These are phyloP conservation scores for Chaetomiaceae sp. DNA, from an alignment of 2,329 filamentous ascomycete species.

Conservation along the genomic window DNA sequence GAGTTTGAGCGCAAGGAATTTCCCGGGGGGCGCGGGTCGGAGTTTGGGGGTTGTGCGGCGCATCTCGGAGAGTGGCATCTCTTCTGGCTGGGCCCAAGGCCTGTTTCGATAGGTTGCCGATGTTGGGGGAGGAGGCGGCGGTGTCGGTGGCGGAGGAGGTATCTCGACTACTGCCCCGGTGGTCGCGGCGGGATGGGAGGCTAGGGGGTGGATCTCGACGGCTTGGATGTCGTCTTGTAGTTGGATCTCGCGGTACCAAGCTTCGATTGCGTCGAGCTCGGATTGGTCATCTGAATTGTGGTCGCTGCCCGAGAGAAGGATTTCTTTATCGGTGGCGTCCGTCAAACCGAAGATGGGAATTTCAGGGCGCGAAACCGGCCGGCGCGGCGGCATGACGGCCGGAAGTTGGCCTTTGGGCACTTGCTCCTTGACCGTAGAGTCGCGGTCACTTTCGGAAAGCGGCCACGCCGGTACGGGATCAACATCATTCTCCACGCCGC, in stretches of 20 bases:
- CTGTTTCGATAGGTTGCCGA: background rate
- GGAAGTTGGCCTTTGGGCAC: background rate
- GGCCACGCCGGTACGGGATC: conserved; percentile 19
- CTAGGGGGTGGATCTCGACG: conserved; percentile 9
- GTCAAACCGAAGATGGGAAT: background rate
- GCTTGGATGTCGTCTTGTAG: background rate
- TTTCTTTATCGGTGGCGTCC: conserved; percentile 19
- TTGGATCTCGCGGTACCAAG: conserved; percentile 25
- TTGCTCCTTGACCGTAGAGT: background rate
- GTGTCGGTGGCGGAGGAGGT: conserved; percentile 3
- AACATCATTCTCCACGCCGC: conserved; percentile 26
- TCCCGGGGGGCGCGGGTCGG: conserved; percentile 22
- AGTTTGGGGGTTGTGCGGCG: conserved; percentile 27
- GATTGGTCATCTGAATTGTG: conserved; percentile 13
- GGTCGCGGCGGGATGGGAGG: conserved; percentile 9
- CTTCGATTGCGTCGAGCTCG: conserved; percentile 26
- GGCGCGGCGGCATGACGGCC: too few relatives aligned
- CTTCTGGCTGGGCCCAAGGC: background rate
- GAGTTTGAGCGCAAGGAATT: conserved; percentile 36
- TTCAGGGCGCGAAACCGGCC: background rate
- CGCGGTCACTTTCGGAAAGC: conserved; percentile 2
- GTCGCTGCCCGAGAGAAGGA: conserved; percentile 11
- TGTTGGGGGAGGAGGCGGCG: conserved; percentile 20
- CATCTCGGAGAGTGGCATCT: conserved; percentile 12
- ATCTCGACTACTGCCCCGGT: conserved; percentile 2